phyloP scores from a whole-genome alignment of 2,329 filamentous ascomycete species.

The Fonsecaea erecta region DNA sequence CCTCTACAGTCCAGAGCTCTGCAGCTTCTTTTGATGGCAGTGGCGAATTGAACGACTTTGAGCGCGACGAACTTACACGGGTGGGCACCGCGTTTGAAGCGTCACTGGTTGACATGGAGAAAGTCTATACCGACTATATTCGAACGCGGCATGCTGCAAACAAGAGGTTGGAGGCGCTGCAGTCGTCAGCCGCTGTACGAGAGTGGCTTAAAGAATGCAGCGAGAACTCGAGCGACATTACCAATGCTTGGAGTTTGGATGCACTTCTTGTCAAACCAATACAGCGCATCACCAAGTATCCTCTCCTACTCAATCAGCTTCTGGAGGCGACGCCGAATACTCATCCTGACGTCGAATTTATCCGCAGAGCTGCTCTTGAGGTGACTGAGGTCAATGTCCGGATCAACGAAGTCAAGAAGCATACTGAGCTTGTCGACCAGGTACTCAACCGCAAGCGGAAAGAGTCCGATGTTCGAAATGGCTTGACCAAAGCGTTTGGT shows the following conservation, averaged over 20 bases:
- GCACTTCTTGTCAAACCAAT: conserved; percentile 97
- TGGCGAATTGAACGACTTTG: conserved; percentile 50
- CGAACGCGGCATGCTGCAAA: conserved; percentile 69
- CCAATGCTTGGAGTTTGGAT: conserved; percentile 90
- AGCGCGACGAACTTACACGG: conserved; percentile 63
- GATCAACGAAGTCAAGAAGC: conserved; percentile 95
- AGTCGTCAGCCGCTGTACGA: conserved; percentile 64
- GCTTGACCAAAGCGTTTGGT: conserved; percentile 85
- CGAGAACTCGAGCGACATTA: conserved; percentile 87
- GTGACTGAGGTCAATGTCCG: conserved; percentile 63
- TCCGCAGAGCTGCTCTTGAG: conserved; percentile 75
- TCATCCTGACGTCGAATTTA: conserved; percentile 77
- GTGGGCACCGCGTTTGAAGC: conserved; percentile 64
- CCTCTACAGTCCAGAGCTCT: conserved; percentile 51
- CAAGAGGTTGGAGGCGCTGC: conserved; percentile 60
- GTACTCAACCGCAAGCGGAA: conserved; percentile 83
- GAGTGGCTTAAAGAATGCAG: conserved; percentile 95
- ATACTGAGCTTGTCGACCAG: conserved; percentile 87
- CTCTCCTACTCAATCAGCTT: conserved; percentile 79
- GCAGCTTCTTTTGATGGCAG: conserved; percentile 46
- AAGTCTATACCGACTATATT: conserved; percentile 67
- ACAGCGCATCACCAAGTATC: conserved; percentile 92
- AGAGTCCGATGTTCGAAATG: conserved; percentile 83
- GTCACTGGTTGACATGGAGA: conserved; percentile 64
- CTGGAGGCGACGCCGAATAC: conserved; percentile 77